Evolutionary conservation across 768 basidiomycete genomes (phyloP).

Genomic region (Trametes meyenii): DNA sequence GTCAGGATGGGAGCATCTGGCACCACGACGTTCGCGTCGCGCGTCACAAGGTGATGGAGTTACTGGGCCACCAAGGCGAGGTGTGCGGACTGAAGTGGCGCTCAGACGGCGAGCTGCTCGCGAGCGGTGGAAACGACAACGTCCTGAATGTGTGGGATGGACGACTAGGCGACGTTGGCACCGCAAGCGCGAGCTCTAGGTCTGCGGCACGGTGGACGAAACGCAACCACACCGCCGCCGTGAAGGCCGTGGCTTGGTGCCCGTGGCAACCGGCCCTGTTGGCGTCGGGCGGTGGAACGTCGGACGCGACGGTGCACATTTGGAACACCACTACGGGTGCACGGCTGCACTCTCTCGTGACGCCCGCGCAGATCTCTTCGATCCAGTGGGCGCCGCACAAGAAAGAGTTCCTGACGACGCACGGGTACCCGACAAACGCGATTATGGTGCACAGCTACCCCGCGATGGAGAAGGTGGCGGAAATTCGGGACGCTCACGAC

Average conservation of each 20-base stretch:
- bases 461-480: constrained; percentile 75
- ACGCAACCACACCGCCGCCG: constrained; percentile 56
- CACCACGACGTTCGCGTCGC: constrained; percentile 91
- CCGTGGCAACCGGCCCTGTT: constrained; percentile 93
- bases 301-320: constrained; percentile 87
- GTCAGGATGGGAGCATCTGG: constrained; percentile 93
- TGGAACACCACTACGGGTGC: constrained; percentile 95
- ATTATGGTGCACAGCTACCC: constrained; percentile 88
- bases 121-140: constrained; percentile 96
- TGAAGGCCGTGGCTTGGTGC: constrained; percentile 87
- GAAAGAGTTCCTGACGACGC: constrained; percentile 90
- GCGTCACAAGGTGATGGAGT: constrained; percentile 85
- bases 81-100: constrained; percentile 94
- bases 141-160: constrained; percentile 99
- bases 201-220: constrained; percentile 53
- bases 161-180: constrained; percentile 42
- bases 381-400: constrained; percentile 84
- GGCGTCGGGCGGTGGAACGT: constrained; percentile 93
- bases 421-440: constrained; percentile 90
- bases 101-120: constrained; percentile 83
- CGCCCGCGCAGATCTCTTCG: constrained; percentile 90
- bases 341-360: constrained; percentile 82
- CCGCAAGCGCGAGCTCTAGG: constrained; percentile 16
- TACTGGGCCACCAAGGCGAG: constrained; percentile 89
- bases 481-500: constrained; percentile 93